A percentile compares a stretch with the other conserved stretches of the same genome.
These are phyloP conservation scores for Fusarium goolgardi DNA, from an alignment of 2,329 filamentous ascomycete genomes.

Conservation along the genomic window DNA sequence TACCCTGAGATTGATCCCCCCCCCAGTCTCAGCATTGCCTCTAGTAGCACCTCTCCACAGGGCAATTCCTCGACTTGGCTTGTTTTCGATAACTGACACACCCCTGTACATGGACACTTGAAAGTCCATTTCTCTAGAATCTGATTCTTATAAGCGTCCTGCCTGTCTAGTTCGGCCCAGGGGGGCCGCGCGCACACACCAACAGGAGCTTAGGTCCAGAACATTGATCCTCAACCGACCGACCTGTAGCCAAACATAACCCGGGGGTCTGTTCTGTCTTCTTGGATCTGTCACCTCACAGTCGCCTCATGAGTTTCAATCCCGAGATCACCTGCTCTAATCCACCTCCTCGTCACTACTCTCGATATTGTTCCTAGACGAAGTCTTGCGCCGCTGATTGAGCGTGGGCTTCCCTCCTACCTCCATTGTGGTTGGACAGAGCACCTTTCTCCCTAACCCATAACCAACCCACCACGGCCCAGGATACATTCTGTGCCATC, in stretches of 20 bases:
- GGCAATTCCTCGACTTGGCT: slow-evolving; percentile 11
- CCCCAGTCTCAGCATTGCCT: slow-evolving; percentile 29
- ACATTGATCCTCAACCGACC: slow-evolving; percentile 38
- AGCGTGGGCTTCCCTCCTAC: slow-evolving; percentile 27
- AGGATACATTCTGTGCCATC: slow-evolving; percentile 38
- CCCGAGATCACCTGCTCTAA: slow-evolving; percentile 43
- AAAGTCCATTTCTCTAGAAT: slow-evolving; percentile 22
- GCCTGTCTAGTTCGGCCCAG: slow-evolving; percentile 26
- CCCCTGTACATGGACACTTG: slow-evolving; percentile 19
- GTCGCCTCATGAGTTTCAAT: slow-evolving; percentile 42
- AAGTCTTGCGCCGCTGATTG: slow-evolving; percentile 37
- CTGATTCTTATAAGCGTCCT: slow-evolving; percentile 30
- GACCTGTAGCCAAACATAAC: slow-evolving; percentile 38
- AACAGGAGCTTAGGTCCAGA: slow-evolving; percentile 42
- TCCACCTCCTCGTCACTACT: slow-evolving; percentile 26
- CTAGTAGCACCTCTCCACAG: slow-evolving; percentile 30
- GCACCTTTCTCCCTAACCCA: slow-evolving; percentile 15
- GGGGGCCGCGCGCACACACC: slow-evolving; percentile 32
- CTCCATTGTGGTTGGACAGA: slow-evolving; percentile 38
- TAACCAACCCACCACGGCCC: slow-evolving; percentile 29
- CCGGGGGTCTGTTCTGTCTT: slow-evolving; percentile 19
- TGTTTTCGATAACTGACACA: slow-evolving; percentile 20
- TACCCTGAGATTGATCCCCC: slow-evolving; percentile 34
- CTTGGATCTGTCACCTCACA: slow-evolving; percentile 43
- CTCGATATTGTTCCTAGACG: slow-evolving; percentile 33